A percentile compares a stretch with the other conserved stretches of the same genome.
These are phyloP conservation scores for Arthrobotrys sinensis DNA, from an alignment of 2,329 filamentous ascomycete genomes.

Conservation along the genomic window DNA sequence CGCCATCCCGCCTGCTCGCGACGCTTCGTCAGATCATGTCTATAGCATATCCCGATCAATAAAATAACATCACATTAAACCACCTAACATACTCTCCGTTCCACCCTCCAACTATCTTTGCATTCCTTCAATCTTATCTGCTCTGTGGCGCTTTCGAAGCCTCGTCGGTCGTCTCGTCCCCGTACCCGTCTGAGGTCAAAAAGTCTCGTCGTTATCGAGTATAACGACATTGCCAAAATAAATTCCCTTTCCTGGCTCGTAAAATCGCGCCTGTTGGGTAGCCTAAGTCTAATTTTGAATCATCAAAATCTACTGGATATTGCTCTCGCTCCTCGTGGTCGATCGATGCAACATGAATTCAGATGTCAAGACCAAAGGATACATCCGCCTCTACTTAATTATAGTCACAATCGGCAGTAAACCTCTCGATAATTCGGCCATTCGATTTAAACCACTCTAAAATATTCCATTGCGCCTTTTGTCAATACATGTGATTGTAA, in stretches of 20 bases:
- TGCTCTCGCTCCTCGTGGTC: constrained; percentile 38
- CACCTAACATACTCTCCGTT: not conserved
- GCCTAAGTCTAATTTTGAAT: constrained; percentile 4
- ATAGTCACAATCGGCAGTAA: not conserved
- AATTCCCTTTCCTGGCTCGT: constrained; percentile 1
- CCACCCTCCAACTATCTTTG: no score
- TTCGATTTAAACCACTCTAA: not conserved
- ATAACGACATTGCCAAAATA: constrained; percentile 49
- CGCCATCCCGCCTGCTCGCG: no score
- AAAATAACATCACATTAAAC: not conserved
- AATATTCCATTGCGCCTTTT: not conserved
- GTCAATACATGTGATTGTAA: not conserved
- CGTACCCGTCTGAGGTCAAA: constrained; percentile 55
- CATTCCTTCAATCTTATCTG: not conserved
- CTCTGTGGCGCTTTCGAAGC: constrained; percentile 58
- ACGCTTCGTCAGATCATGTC: not conserved
- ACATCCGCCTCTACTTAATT: not conserved
- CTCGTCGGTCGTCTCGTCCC: constrained; percentile 39
- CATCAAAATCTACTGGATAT: constrained; percentile 12
- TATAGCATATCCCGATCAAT: not conserved
- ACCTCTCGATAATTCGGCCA: not conserved
- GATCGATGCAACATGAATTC: constrained; percentile 40
- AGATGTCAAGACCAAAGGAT: constrained; percentile 4
- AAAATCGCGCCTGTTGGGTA: not conserved
- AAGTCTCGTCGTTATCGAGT: constrained; percentile 42